A percentile compares a stretch with the other conserved stretches of the same genome.
Conservation (phyloP, 768 basidiomycete species). For the Trametes cingulata region DNA sequence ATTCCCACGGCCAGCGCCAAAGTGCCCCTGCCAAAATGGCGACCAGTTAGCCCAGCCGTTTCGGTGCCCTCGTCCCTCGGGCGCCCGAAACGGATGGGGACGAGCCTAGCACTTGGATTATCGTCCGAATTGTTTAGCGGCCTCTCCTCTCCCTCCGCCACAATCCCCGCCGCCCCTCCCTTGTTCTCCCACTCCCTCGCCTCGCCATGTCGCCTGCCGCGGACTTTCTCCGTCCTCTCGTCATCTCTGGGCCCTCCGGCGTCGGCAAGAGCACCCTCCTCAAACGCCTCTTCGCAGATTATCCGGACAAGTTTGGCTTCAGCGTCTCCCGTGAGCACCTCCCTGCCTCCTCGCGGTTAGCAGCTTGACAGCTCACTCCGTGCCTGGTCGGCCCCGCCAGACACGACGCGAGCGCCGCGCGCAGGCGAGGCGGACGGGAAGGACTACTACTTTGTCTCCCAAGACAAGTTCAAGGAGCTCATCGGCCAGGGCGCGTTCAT, state of each 20-base stretch:
- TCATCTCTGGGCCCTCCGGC: constrained; percentile 90
- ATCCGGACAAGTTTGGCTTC: constrained; percentile 88
- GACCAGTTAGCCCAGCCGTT: no score
- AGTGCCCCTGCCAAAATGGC: no score
- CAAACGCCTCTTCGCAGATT: constrained; percentile 73
- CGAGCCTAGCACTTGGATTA: constrained; percentile 11
- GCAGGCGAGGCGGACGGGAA: constrained; percentile 80
- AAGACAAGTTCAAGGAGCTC: constrained; percentile 70
- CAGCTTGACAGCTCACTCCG: not conserved
- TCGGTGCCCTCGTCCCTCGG: no score
- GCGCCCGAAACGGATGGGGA: no score
- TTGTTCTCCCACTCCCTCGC: constrained; percentile 13
- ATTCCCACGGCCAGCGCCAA: no score
- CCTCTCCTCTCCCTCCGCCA: constrained; percentile 2
- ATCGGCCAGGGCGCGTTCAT: constrained; percentile 78
- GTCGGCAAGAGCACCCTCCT: constrained; percentile 94
- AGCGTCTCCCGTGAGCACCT: constrained; percentile 77
- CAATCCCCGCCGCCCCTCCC: constrained; percentile 10
- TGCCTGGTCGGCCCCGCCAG: constrained; percentile 40
- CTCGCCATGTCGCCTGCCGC: constrained; percentile 31
- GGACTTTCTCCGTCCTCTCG: constrained; percentile 69
- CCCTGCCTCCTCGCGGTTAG: constrained; percentile 7
- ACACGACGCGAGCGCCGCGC: constrained; percentile 87
- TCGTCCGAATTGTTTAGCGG: not conserved
- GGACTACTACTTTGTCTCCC: constrained; percentile 84